Conservation (phyloP, 306 rosid species). For the Malus orientalis region DNA sequence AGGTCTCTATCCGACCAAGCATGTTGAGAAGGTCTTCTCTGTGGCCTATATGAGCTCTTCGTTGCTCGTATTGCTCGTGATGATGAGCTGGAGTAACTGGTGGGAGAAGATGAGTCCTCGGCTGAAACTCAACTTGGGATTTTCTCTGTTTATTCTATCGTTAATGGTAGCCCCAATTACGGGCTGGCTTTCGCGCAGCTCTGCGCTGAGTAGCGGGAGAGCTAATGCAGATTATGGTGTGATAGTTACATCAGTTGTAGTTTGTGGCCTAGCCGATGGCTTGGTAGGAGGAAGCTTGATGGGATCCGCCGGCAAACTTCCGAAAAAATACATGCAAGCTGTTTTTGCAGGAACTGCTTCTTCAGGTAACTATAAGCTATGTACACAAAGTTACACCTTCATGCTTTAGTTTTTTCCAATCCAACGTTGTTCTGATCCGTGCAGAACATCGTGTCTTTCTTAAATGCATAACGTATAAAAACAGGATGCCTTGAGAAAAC, state of each 20-base stretch:
- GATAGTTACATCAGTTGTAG: slow-evolving; percentile 29
- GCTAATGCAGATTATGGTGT: slow-evolving; percentile 37
- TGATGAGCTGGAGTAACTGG: slow-evolving; percentile 68
- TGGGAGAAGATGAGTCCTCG: slow-evolving; percentile 41
- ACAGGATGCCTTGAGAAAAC: not conserved
- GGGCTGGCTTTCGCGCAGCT: slow-evolving; percentile 43
- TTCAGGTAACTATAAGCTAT: slow-evolving; percentile 45
- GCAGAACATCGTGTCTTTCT: not conserved
- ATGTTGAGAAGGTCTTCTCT: slow-evolving; percentile 76
- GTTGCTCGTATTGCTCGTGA: slow-evolving; percentile 43
- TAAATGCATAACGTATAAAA: not conserved
- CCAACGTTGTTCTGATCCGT: not conserved
- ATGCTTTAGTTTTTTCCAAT: slow-evolving; percentile 12
- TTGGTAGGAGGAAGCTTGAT: slow-evolving; percentile 79
- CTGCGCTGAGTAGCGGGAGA: slow-evolving; percentile 11
- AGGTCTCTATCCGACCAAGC: slow-evolving; percentile 59
- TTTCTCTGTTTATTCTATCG: slow-evolving; percentile 49
- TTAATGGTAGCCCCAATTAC: slow-evolving; percentile 57
- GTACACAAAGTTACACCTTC: not conserved
- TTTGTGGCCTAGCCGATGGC: slow-evolving; percentile 70
- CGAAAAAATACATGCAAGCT: slow-evolving; percentile 87
- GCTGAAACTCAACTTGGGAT: slow-evolving; percentile 55
- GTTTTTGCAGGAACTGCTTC: slow-evolving; percentile 95
- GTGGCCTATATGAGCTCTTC: slow-evolving; percentile 77
- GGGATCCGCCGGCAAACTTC: slow-evolving; percentile 91